Percentiles rank a stretch among this genome's conserved stretches.
Evolutionary conservation across 2,329 filamentous ascomycete species (phyloP).

Genomic region (Macrophomina pseudophaseolina): DNA sequence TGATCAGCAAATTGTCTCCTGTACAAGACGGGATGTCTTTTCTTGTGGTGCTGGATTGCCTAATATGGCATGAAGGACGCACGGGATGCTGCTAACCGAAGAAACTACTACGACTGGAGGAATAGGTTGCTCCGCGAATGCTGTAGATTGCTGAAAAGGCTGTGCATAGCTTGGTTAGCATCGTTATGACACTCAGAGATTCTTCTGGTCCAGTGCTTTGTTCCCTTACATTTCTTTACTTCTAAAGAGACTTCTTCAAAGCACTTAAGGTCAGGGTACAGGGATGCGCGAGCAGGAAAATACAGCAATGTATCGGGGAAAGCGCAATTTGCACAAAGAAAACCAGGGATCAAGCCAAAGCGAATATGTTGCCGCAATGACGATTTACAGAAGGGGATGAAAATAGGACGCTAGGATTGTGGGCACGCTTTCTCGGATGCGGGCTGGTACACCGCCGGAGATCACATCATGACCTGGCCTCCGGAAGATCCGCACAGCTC

Average conservation of each 20-base stretch:
- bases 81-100: background rate
- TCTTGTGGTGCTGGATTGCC: no score
- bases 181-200: background rate
- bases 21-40: no score
- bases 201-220: background rate
- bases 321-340: background rate
- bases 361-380: background rate
- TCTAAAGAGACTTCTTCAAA: background rate
- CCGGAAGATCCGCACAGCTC: slow-evolving; percentile 16
- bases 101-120: background rate
- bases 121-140: background rate
- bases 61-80: background rate
- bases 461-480: slow-evolving; percentile 12
- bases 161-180: background rate
- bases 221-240: slow-evolving; percentile 6
- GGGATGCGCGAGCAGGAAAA: background rate
- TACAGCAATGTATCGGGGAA: background rate
- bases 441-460: slow-evolving; percentile 15
- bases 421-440: slow-evolving; percentile 12
- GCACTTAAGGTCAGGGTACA: background rate
- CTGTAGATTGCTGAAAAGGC: background rate
- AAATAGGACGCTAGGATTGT: slow-evolving; percentile 8
- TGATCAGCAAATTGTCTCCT: background rate
- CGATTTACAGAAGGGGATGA: background rate
- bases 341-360: background rate